These are phyloP conservation scores for Leishmania martiniquensis DNA, from an alignment of 208 protist species.

Conservation along the genomic window DNA sequence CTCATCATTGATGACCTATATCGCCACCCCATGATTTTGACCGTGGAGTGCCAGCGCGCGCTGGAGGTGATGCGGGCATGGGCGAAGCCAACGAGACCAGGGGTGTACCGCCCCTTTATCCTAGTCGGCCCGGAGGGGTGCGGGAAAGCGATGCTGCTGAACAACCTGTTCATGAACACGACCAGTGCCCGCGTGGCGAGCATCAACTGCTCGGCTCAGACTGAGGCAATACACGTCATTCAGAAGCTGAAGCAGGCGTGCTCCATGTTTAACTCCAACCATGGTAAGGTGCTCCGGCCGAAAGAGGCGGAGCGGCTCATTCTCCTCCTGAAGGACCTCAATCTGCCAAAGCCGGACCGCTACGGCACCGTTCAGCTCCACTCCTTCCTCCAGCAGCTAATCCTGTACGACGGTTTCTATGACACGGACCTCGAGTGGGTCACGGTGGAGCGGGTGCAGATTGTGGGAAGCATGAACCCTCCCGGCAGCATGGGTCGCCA, in stretches of 20 bases:
- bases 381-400: constrained; percentile 97
- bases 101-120: constrained; percentile 94
- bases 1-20: constrained; percentile 88
- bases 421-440: constrained; percentile 97
- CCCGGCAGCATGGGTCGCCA: constrained; percentile 95
- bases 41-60: constrained; percentile 94
- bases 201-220: constrained; percentile 97
- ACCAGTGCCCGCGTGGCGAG: constrained; percentile 84
- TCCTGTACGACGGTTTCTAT: constrained; percentile 97
- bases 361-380: constrained; percentile 98
- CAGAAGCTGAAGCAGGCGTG: constrained; percentile 97
- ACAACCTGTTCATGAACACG: constrained; percentile 79
- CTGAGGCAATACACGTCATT: constrained; percentile 94
- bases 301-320: constrained; percentile 96
- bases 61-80: constrained; percentile 93
- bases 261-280: constrained; percentile 88
- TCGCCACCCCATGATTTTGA: constrained; percentile 90
- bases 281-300: constrained; percentile 95
- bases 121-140: constrained; percentile 97
- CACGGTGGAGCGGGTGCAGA: constrained; percentile 94
- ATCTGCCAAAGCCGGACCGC: constrained; percentile 97
- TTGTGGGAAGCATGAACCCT: constrained; percentile 97
- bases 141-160: constrained; percentile 96
- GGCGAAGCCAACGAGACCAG: constrained; percentile 72
- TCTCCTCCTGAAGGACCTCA: constrained; percentile 97